phyloP scores from a whole-genome alignment of 2,329 filamentous ascomycete species.

The Seiridium cupressi region DNA sequence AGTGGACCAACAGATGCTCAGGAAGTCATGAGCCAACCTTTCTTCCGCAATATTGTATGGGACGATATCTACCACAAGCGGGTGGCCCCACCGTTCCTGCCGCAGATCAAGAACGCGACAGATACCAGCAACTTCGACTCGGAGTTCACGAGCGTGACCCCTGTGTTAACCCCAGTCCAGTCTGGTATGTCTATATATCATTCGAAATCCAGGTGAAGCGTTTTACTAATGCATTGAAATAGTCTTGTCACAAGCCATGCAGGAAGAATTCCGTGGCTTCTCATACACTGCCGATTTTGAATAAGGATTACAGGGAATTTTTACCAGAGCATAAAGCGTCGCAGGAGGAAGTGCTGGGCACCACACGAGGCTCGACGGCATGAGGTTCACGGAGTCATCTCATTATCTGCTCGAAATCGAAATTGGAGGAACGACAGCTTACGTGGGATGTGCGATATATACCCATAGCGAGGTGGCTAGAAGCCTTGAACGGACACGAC shows the following conservation, averaged over 20 bases:
- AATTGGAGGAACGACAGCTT: neutral
- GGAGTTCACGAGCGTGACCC: constrained; percentile 97
- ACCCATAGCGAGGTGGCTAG: neutral
- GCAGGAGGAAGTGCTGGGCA: neutral
- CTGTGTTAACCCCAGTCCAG: constrained; percentile 94
- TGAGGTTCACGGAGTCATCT: neutral
- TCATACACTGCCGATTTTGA: constrained; percentile 94
- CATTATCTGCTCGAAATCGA: neutral
- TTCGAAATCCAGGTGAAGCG: neutral
- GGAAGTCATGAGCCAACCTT: constrained; percentile 98
- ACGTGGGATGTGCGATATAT: neutral
- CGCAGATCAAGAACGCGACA: constrained; percentile 84
- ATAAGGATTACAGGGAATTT: constrained; percentile 31
- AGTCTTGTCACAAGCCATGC: constrained; percentile 98
- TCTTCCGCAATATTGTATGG: constrained; percentile 98
- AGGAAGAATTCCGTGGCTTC: constrained; percentile 98
- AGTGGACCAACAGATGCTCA: constrained; percentile 96
- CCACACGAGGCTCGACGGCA: neutral
- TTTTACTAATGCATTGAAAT: constrained; percentile 1
- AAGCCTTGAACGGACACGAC: neutral
- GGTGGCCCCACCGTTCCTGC: constrained; percentile 83
- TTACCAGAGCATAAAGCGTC: neutral
- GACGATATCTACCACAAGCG: constrained; percentile 98
- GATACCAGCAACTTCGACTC: constrained; percentile 99
- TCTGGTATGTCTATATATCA: constrained; percentile 68